phyloP scores from a whole-genome alignment of 306 rosid genomes.

The Ormosia emarginata region DNA sequence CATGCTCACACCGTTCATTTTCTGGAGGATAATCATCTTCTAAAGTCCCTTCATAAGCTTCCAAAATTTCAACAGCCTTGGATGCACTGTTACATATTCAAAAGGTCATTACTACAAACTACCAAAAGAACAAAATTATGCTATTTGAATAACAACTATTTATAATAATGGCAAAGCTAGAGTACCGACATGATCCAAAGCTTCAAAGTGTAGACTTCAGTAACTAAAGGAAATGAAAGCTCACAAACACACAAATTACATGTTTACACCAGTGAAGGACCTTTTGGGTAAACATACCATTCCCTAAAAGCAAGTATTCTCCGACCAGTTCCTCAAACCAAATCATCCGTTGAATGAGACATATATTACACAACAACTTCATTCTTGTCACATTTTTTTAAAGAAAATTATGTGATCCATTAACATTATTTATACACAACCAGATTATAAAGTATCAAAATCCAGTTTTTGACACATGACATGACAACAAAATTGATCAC shows the following conservation, averaged over 20 bases:
- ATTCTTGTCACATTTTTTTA: background rate
- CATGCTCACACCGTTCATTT: constrained; percentile 96
- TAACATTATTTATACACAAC: background rate
- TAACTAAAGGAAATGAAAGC: constrained; percentile 2
- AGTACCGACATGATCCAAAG: background rate
- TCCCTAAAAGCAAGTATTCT: background rate
- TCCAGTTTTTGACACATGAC: background rate
- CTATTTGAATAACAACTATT: background rate
- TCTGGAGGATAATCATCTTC: constrained; percentile 97
- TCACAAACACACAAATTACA: background rate
- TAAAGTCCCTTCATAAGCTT: constrained; percentile 97
- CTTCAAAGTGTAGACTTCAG: background rate
- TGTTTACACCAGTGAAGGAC: constrained; percentile 10
- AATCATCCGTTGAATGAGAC: no score
- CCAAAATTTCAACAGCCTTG: constrained; percentile 96
- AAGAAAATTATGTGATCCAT: background rate
- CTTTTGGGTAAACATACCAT: background rate
- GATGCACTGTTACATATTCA: constrained; percentile 49
- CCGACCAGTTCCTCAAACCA: background rate
- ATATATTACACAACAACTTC: background rate
- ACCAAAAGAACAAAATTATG: background rate
- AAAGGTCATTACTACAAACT: constrained; percentile 15
- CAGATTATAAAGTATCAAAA: background rate
- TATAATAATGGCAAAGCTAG: background rate
- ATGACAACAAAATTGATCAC: background rate